These are phyloP conservation scores for Pholiota microspora DNA, from an alignment of 768 basidiomycete genomes.

Conservation along the genomic window DNA sequence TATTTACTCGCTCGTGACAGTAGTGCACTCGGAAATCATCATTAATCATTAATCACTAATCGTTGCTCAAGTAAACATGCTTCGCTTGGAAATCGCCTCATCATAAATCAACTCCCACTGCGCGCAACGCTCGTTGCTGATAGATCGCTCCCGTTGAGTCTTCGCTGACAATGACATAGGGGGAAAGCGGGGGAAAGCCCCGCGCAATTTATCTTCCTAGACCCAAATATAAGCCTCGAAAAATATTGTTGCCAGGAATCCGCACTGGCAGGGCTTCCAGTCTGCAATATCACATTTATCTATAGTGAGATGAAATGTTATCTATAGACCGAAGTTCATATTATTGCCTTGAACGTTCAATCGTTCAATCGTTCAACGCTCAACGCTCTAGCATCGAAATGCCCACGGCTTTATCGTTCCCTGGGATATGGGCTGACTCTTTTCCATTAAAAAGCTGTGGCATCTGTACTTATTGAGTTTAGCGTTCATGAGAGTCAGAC, in stretches of 20 bases:
- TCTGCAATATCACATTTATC: not conserved
- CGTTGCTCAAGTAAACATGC: not conserved
- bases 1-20: not conserved
- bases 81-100: not conserved
- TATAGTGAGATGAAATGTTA: not conserved
- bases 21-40: not conserved
- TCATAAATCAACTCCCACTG: not conserved
- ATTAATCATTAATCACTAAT: no score
- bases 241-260: no score
- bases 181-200: no score
- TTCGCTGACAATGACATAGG: no score
- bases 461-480: not conserved
- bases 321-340: not conserved
- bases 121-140: not conserved
- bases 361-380: not conserved
- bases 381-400: not conserved
- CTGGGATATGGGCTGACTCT: not conserved
- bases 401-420: not conserved
- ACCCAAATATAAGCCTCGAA: no score
- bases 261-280: no score
- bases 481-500: not conserved
- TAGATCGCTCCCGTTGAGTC: not conserved
- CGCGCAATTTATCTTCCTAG: no score
- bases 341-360: not conserved
- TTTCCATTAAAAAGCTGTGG: not conserved